Base-by-base conservation (phyloP, 2,329 filamentous ascomycete species). In the Cryphonectria carpinicola region DNA sequence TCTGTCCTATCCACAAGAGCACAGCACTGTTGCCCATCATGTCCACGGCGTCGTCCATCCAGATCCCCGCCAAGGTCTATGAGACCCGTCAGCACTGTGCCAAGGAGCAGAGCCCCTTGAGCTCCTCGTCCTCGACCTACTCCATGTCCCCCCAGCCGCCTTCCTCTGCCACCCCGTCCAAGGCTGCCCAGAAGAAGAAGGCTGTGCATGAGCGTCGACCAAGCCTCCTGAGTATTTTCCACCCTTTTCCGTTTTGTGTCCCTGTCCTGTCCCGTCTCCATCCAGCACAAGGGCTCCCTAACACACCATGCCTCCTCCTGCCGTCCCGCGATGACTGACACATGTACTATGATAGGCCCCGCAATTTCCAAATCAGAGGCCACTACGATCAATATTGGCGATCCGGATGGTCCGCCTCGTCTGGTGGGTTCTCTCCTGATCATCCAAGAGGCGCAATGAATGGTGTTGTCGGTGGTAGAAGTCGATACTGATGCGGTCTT, bases 311-410 rank as follows among this genome's bases (percentile, higher is more conserved):
- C 60, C 58, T 66, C 11, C 49, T 28, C 28, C 43, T 64, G 56
- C 52, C 62, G 43, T 52, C 56, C 65, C 62, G 62, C 60, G 41
- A 68, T 70, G 61, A 70, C 77, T 66, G 74, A 73, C 61, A 61
- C 70, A 71, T 66, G 70, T 68, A 58, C 13, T 17, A 19, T 58
- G 54, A 28, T 37, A 94, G 92, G 92, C 80, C 87, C 89, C 58
- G 90, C 92, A 25, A 85, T 95, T 72, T 89, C 89, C 61, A 90
- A 92, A 79, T 87, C 92, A 75, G 91, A 94, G 80, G 91, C 91
- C 77, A 94, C 90, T n/a, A 91, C 94, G 63, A 89, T 95, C 79
- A 93, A 94, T 79, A 89, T 95, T 74, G 92, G 91, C 58, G 88
- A 92, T 73, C 89, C 89, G 35, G 91, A 94, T 74, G 90, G 89